phyloP scores from a whole-genome alignment of 2,329 filamentous ascomycete species.

The Colletotrichum plurivorum region DNA sequence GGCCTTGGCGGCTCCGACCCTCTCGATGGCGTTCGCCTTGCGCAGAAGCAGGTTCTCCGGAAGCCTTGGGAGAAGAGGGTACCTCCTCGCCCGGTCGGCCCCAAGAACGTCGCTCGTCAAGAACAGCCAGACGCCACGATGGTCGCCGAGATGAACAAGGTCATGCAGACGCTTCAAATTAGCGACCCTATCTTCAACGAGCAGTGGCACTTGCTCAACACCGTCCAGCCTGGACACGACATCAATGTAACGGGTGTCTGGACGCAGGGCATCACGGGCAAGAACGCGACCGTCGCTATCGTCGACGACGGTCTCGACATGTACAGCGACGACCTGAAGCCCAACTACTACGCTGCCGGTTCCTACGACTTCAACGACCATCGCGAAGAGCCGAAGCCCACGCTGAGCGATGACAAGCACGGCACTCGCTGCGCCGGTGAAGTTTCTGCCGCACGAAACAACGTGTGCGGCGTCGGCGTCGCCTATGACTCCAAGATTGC shows the following conservation, averaged over 20 bases:
- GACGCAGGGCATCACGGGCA: constrained; percentile 90
- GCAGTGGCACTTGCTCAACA: constrained; percentile 96
- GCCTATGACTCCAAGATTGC: constrained; percentile 93
- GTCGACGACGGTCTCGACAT: constrained; percentile 97
- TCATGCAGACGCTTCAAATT: constrained; percentile 80
- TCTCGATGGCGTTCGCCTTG: constrained; percentile 82
- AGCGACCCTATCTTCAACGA: constrained; percentile 91
- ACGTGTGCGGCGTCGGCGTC: constrained; percentile 95
- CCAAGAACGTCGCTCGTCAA: constrained; percentile 34
- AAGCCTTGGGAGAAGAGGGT: constrained; percentile 68
- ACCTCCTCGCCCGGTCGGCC: constrained; percentile 50
- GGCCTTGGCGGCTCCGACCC: constrained; percentile 66
- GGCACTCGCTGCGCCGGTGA: constrained; percentile 96
- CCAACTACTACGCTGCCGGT: constrained; percentile 93
- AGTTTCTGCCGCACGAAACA: constrained; percentile 90
- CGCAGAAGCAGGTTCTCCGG: constrained; percentile 78
- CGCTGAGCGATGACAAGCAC: constrained; percentile 88
- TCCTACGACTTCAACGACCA: constrained; percentile 98
- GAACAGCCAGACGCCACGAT: constrained; percentile 55
- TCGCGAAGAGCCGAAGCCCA: constrained; percentile 81
- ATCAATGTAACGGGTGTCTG: constrained; percentile 97
- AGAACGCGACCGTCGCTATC: constrained; percentile 91
- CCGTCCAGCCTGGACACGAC: constrained; percentile 85
- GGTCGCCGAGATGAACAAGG: constrained; percentile 69
- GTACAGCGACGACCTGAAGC: constrained; percentile 91